Evolutionary conservation across 257 asterid species (phyloP).

Genomic region (Ilex asprella): DNA sequence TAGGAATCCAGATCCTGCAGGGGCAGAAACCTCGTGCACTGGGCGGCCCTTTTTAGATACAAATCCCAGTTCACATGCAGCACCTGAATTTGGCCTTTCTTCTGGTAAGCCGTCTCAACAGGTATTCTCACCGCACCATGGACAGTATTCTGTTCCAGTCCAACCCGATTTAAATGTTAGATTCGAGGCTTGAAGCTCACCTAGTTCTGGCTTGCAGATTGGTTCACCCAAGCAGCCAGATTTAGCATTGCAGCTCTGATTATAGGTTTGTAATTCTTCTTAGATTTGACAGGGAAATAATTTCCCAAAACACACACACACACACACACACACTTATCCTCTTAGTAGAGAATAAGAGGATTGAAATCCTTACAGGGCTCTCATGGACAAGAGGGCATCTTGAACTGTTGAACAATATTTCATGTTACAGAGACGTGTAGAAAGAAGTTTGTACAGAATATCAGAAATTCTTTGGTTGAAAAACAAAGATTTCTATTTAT

Average conservation of each 20-base stretch:
- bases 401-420: too few relatives aligned
- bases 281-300: too few relatives aligned
- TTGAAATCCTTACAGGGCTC: too few relatives aligned
- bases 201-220: conserved; percentile 67
- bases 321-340: too few relatives aligned
- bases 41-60: conserved; percentile 13
- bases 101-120: conserved; percentile 22
- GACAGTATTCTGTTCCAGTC: conserved; percentile 9
- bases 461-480: too few relatives aligned
- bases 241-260: conserved; percentile 81
- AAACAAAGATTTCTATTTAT: too few relatives aligned
- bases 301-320: too few relatives aligned
- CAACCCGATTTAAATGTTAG: conserved; percentile 73
- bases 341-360: too few relatives aligned
- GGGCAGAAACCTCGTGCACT: background rate
- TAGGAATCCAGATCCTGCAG: conserved; percentile 2
- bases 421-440: too few relatives aligned
- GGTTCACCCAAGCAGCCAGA: conserved; percentile 84
- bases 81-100: conserved; percentile 22
- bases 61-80: conserved; percentile 28
- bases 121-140: conserved; percentile 25
- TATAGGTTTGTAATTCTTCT: conserved; percentile 8
- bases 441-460: too few relatives aligned
- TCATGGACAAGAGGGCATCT: too few relatives aligned
- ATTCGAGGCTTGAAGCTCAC: conserved; percentile 46